Conservation (phyloP, 768 basidiomycete genomes). For the Suillus subalutaceus region DNA sequence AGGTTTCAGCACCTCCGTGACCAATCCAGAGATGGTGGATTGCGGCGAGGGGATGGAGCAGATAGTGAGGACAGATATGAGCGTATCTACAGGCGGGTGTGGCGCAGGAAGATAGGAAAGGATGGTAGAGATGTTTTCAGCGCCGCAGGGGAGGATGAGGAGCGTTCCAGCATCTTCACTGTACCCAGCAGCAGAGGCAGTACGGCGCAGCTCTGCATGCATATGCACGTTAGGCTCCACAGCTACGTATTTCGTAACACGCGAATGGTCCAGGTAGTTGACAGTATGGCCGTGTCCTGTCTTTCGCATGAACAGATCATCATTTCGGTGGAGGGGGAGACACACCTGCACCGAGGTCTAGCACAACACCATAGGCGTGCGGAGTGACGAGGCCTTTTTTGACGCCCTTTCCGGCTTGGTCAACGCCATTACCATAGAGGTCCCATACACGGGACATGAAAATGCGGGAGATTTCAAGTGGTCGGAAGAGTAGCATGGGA, state of each 20-base stretch:
- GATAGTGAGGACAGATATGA: constrained; percentile 66
- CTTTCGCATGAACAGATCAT: not conserved
- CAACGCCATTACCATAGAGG: constrained; percentile 48
- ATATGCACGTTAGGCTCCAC: constrained; percentile 71
- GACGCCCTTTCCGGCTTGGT: constrained; percentile 41
- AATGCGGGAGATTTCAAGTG: constrained; percentile 47
- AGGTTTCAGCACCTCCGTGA: constrained; percentile 56
- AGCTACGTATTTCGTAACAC: constrained; percentile 68
- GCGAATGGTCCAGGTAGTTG: constrained; percentile 56
- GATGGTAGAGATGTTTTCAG: constrained; percentile 58
- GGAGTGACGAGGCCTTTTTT: constrained; percentile 55
- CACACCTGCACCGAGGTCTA: constrained; percentile 72
- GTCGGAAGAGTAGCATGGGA: constrained; percentile 51
- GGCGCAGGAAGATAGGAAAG: constrained; percentile 39
- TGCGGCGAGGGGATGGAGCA: constrained; percentile 66
- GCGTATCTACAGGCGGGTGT: constrained; percentile 52
- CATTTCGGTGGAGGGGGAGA: not conserved
- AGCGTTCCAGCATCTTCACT: constrained; percentile 54
- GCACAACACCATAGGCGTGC: constrained; percentile 59
- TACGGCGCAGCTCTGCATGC: constrained; percentile 56
- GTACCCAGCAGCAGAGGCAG: constrained; percentile 55
- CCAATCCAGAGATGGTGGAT: constrained; percentile 47
- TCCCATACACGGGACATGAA: constrained; percentile 67
- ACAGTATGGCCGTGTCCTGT: constrained; percentile 68
- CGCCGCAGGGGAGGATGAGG: constrained; percentile 62